A percentile compares a stretch with the other conserved stretches of the same genome.
These are phyloP conservation scores for Citrullus mucosospermus DNA, from an alignment of 306 rosid species.

Conservation along the genomic window DNA sequence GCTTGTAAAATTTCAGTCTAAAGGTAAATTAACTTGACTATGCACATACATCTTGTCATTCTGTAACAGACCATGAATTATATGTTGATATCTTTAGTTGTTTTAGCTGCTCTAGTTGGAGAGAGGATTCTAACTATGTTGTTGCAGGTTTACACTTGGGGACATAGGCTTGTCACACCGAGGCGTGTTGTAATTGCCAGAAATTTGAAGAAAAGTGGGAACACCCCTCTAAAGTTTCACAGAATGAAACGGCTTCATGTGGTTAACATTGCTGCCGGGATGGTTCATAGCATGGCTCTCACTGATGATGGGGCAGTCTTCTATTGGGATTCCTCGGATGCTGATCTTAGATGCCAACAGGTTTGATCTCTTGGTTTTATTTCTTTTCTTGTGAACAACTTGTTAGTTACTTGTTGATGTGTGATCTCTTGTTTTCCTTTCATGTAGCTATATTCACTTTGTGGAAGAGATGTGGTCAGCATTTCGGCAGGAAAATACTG, in stretches of 20 bases:
- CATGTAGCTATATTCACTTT: conserved; percentile 50
- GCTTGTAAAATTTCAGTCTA: neutral
- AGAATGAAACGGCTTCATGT: conserved; percentile 65
- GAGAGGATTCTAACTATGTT: neutral
- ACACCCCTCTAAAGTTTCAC: conserved; percentile 67
- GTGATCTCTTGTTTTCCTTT: neutral
- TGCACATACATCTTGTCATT: neutral
- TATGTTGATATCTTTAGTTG: neutral
- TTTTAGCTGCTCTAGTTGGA: conserved; percentile 3
- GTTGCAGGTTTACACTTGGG: conserved; percentile 92
- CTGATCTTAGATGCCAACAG: conserved; percentile 84
- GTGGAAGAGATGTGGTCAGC: conserved; percentile 56
- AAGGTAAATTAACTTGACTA: neutral
- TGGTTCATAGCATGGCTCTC: conserved; percentile 72
- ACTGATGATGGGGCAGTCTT: conserved; percentile 86
- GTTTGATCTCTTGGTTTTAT: conserved; percentile 25
- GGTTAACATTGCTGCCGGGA: conserved; percentile 69
- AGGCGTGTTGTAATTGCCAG: conserved; percentile 71
- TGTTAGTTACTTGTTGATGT: conserved; percentile 1
- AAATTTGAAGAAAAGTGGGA: conserved; percentile 82
- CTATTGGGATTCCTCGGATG: conserved; percentile 86
- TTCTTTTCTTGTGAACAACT: neutral
- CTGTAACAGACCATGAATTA: neutral
- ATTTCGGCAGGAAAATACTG: conserved; percentile 92
- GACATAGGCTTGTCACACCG: conserved; percentile 88